phyloP scores from a whole-genome alignment of 768 basidiomycete species.

The Rhodosporidiobolus odoratus region DNA sequence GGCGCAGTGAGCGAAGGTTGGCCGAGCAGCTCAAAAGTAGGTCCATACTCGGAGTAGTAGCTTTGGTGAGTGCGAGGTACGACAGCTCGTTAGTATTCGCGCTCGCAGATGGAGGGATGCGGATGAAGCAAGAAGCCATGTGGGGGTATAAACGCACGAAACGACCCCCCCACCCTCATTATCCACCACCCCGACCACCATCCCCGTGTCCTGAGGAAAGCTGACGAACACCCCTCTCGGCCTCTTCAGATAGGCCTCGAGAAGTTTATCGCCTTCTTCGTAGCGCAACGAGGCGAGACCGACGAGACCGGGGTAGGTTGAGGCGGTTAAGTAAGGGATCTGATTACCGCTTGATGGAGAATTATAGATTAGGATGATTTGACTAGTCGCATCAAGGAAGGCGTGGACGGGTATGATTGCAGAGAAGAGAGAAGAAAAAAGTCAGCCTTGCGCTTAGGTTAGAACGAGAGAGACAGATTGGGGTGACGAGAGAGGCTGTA shows the following conservation, averaged over 20 bases:
- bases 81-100: background rate
- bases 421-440: slow-evolving; percentile 8
- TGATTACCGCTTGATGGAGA: background rate
- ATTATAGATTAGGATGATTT: slow-evolving; percentile 45
- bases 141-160: background rate
- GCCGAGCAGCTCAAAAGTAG: slow-evolving; percentile 55
- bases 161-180: slow-evolving; percentile 1
- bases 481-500: slow-evolving; percentile 34
- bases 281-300: slow-evolving; percentile 11
- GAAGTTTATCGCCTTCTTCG: slow-evolving; percentile 16
- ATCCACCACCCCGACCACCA: background rate
- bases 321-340: slow-evolving; percentile 12
- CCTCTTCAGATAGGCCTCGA: slow-evolving; percentile 7
- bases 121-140: too few relatives aligned
- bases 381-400: slow-evolving; percentile 38
- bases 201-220: background rate
- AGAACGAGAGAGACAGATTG: slow-evolving; percentile 52
- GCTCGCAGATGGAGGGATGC: background rate
- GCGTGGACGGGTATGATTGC: slow-evolving; percentile 51
- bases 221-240: background rate
- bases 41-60: slow-evolving; percentile 54
- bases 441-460: background rate
- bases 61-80: background rate
- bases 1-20: slow-evolving; percentile 37
- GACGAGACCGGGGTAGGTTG: slow-evolving; percentile 6